phyloP scores from a whole-genome alignment of 2,329 filamentous ascomycete genomes.

The Botryotinia calthae region DNA sequence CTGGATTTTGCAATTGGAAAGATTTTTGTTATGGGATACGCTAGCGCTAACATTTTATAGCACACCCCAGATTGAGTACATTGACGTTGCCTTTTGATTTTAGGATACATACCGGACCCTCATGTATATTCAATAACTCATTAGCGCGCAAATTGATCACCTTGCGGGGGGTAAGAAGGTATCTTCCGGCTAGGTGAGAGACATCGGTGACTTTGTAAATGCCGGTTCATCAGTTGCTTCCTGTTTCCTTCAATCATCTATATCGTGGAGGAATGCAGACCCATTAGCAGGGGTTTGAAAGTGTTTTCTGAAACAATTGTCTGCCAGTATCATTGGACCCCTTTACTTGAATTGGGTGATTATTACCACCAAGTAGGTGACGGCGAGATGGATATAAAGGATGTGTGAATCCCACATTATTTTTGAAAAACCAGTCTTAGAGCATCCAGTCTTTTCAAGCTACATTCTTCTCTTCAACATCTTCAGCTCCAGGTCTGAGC shows the following conservation, averaged over 20 bases:
- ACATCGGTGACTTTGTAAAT: background rate
- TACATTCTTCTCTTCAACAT: slow-evolving; percentile 5
- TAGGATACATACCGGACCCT: background rate
- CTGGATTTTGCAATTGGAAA: background rate
- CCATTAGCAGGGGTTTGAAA: background rate
- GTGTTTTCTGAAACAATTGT: slow-evolving; percentile 3
- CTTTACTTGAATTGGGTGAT: background rate
- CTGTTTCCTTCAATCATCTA: background rate
- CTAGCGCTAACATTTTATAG: background rate
- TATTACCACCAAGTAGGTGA: background rate
- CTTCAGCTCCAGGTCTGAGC: slow-evolving; percentile 19
- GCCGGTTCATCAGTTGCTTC: background rate
- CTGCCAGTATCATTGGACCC: background rate
- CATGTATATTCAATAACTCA: background rate
- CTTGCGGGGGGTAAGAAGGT: background rate
- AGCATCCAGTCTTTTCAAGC: slow-evolving; percentile 19
- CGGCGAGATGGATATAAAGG: slow-evolving; percentile 9
- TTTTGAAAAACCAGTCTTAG: slow-evolving; percentile 11
- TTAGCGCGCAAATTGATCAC: background rate
- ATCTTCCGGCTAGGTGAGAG: background rate
- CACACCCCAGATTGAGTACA: background rate
- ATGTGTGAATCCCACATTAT: background rate
- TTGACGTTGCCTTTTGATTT: background rate
- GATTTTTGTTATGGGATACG: background rate
- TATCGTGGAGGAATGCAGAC: background rate